Evolutionary conservation across 208 protist genomes (phyloP).

Genomic region (Trypanosoma melophagium): DNA sequence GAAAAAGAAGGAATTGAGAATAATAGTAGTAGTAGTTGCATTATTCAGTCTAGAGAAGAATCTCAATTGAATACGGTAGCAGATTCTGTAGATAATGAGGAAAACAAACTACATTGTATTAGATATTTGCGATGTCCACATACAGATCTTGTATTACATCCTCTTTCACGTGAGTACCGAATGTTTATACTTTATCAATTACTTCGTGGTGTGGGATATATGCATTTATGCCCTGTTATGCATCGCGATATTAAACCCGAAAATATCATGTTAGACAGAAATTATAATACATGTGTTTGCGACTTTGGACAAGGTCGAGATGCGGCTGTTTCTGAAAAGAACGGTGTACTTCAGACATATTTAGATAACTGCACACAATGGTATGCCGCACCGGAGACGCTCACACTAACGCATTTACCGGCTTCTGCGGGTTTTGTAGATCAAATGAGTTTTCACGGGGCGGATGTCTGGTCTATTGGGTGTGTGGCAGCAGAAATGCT

Average conservation of each 20-base stretch:
- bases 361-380: constrained; percentile 92
- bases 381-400: constrained; percentile 98
- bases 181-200: constrained; percentile 97
- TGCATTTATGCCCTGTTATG: constrained; percentile 86
- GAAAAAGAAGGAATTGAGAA: neutral
- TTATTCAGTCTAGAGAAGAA: neutral
- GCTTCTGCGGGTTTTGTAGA: constrained; percentile 80
- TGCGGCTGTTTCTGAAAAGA: constrained; percentile 41
- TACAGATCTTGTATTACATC: constrained; percentile 68
- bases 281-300: constrained; percentile 91
- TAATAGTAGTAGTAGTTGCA: neutral
- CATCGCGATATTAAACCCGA: constrained; percentile 93
- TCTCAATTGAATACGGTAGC: neutral
- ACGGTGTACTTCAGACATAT: constrained; percentile 51
- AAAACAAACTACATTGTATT: neutral
- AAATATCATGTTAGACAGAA: constrained; percentile 89
- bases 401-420: constrained; percentile 81
- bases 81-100: constrained; percentile 6
- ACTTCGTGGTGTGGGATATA: constrained; percentile 94
- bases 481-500: constrained; percentile 93
- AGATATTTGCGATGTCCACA: constrained; percentile 30
- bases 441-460: constrained; percentile 63
- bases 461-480: constrained; percentile 92
- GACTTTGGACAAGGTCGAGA: constrained; percentile 97
- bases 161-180: constrained; percentile 95